Conservation (phyloP, 2,329 filamentous ascomycete genomes). For the Rhytidhysteron rufulum region DNA sequence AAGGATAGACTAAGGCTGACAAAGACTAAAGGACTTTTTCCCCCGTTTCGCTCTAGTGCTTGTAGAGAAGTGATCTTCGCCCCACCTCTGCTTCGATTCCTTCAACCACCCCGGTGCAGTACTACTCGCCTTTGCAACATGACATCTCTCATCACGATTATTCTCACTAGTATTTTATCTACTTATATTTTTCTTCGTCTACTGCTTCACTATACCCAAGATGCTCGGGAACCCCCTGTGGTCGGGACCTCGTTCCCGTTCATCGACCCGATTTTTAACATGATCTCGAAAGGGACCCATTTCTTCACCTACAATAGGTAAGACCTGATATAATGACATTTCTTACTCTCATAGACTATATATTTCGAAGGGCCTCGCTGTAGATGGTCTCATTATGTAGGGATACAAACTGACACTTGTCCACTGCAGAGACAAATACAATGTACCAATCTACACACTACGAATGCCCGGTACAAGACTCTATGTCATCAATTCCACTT, state of each 20-base stretch:
- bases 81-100: no score
- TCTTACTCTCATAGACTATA: no score
- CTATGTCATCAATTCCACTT: slow-evolving; percentile 39
- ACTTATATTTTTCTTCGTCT: slow-evolving; percentile 11
- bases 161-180: background rate
- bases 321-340: no score
- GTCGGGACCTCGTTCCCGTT: slow-evolving; percentile 12
- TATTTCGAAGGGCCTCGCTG: no score
- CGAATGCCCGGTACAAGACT: slow-evolving; percentile 39
- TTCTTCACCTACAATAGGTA: slow-evolving; percentile 14
- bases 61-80: no score
- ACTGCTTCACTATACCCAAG: slow-evolving; percentile 13
- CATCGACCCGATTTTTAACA: slow-evolving; percentile 14
- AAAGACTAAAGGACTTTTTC: no score
- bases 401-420: background rate
- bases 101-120: no score
- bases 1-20: no score
- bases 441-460: slow-evolving; percentile 39
- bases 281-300: slow-evolving; percentile 10
- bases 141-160: no score
- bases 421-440: slow-evolving; percentile 9
- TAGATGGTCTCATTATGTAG: background rate
- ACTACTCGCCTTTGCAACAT: no score
- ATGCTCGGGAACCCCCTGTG: slow-evolving; percentile 12
- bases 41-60: no score